phyloP scores from a whole-genome alignment of 345 rosid species.

The Eucalyptus grandis region DNA sequence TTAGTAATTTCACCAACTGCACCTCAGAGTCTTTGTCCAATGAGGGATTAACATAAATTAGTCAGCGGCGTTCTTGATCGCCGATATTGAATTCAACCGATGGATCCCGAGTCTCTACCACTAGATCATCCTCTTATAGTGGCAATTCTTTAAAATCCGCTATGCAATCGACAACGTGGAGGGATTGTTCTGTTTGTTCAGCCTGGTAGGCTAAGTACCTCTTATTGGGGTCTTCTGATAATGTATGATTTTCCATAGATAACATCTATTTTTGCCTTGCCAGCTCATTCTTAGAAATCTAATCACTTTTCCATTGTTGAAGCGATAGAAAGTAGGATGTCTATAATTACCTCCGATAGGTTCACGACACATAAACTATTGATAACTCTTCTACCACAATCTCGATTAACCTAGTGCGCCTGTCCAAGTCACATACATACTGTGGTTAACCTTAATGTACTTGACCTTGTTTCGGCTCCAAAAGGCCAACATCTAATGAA shows the following conservation, averaged over 20 bases:
- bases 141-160: neutral
- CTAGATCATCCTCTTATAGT: neutral
- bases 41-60: no score
- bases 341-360: neutral
- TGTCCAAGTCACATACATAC: accelerated
- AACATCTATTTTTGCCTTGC: no score
- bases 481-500: neutral
- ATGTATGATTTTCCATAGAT: neutral
- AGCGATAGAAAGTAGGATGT: neutral
- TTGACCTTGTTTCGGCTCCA: neutral
- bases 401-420: neutral
- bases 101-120: no score
- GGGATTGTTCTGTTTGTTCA: neutral
- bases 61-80: no score
- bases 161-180: neutral
- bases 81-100: no score
- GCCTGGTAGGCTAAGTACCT: neutral
- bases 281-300: neutral
- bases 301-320: neutral
- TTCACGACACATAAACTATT: neutral
- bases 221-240: neutral
- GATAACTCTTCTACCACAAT: neutral
- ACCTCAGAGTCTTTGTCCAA: no score
- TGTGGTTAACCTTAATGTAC: neutral
- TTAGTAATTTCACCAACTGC: no score